Evolutionary conservation across 805 yeast genomes (phyloP).

Genomic region (Candida sphagnicola): DNA sequence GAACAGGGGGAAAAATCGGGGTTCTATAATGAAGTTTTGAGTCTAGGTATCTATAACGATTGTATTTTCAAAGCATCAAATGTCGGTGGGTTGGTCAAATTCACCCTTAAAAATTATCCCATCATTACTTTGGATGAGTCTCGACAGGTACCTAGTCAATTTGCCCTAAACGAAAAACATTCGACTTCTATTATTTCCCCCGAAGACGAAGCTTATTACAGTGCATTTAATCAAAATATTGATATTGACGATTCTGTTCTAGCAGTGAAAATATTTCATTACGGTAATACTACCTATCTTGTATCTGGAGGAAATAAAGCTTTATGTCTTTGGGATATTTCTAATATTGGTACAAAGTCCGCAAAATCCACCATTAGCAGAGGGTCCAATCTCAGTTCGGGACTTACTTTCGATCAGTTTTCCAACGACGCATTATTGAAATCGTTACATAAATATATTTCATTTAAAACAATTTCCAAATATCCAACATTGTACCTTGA

Average conservation of each 20-base stretch:
- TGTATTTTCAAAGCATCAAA: constrained; percentile 63
- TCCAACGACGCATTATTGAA: constrained; percentile 62
- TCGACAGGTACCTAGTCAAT: constrained; percentile 4
- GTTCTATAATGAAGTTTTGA: constrained; percentile 39
- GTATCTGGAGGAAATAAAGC: constrained; percentile 73
- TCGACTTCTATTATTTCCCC: constrained; percentile 8
- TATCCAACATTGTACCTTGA: constrained; percentile 63
- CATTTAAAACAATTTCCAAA: constrained; percentile 76
- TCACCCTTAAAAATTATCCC: constrained; percentile 16
- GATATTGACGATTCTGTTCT: constrained; percentile 47
- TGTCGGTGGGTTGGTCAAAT: constrained; percentile 35
- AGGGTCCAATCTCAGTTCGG: background rate
- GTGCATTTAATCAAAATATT: constrained; percentile 1
- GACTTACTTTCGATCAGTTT: constrained; percentile 17
- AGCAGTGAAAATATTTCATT: constrained; percentile 47
- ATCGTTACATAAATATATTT: constrained; percentile 57
- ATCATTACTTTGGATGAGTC: constrained; percentile 8
- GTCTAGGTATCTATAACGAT: constrained; percentile 53
- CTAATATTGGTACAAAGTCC: constrained; percentile 16
- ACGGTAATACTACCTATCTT: constrained; percentile 40
- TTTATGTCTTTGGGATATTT: constrained; percentile 66
- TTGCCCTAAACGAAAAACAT: constrained; percentile 5
- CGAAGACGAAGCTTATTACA: constrained; percentile 1
- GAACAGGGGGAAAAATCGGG: constrained; percentile 1
- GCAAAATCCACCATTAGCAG: background rate